Evolutionary conservation across 345 rosid genomes (phyloP).

Genomic region (Nephelium lappaceum): DNA sequence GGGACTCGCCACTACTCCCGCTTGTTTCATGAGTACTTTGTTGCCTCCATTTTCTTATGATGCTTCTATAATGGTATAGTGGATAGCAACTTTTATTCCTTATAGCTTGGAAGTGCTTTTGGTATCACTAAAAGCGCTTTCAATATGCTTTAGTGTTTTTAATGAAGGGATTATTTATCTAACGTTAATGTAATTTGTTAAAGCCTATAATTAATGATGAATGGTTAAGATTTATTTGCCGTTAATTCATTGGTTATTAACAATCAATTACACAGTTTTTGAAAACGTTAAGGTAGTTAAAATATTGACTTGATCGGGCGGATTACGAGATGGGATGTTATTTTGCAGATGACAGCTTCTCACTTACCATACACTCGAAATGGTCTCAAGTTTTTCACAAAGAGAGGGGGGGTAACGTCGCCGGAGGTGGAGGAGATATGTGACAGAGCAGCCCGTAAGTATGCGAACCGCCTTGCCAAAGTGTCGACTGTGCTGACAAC

Average conservation of each 20-base stretch:
- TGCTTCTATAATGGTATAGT: conserved; percentile 86
- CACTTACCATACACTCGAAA: conserved; percentile 93
- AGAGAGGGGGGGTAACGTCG: conserved; percentile 85
- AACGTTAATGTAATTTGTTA: too few species aligned
- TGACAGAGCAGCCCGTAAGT: conserved; percentile 67
- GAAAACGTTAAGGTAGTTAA: not conserved
- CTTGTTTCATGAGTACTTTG: conserved; percentile 92
- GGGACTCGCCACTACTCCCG: conserved; percentile 96
- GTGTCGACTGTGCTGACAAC: conserved; percentile 57
- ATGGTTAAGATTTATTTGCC: too few species aligned
- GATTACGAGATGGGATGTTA: not conserved
- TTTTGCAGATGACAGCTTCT: conserved; percentile 85
- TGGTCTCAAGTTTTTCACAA: conserved; percentile 87
- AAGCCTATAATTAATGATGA: too few species aligned
- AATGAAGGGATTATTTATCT: too few species aligned
- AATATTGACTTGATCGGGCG: too few species aligned
- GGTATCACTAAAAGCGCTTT: not conserved
- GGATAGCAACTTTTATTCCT: not conserved
- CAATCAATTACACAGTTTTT: not conserved
- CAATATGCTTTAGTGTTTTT: too few species aligned
- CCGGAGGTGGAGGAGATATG: conserved; percentile 86
- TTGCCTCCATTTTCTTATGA: conserved; percentile 71
- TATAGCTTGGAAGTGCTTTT: not conserved
- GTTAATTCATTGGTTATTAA: not conserved
- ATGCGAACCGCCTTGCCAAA: conserved; percentile 63